Conservation (phyloP, 2,329 filamentous ascomycete genomes). For the Biscogniauxia sp. region DNA sequence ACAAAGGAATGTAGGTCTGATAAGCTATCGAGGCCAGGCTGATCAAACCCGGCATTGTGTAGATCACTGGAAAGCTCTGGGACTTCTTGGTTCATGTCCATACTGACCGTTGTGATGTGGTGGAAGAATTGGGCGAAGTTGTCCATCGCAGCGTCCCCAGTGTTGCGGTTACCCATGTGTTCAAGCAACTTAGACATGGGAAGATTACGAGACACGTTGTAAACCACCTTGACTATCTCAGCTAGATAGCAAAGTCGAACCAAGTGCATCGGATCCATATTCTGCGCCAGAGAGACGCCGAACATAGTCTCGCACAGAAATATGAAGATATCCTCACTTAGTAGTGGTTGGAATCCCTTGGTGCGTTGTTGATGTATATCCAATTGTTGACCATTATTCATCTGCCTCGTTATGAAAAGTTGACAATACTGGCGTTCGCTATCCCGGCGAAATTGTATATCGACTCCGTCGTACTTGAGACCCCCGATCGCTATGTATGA, state of each 20-base stretch:
- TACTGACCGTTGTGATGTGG: constrained; percentile 43
- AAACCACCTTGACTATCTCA: constrained; percentile 81
- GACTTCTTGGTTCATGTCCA: constrained; percentile 40
- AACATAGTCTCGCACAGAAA: constrained; percentile 80
- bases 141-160: constrained; percentile 46
- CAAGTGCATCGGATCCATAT: constrained; percentile 74
- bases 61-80: constrained; percentile 33
- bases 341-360: constrained; percentile 54
- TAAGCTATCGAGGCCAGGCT: constrained; percentile 52
- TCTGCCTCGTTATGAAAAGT: constrained; percentile 65
- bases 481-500: constrained; percentile 80
- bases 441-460: constrained; percentile 64
- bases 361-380: constrained; percentile 40
- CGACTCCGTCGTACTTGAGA: constrained; percentile 60
- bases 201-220: constrained; percentile 56
- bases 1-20: constrained; percentile 59
- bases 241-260: constrained; percentile 85
- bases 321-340: constrained; percentile 70
- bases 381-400: constrained; percentile 39
- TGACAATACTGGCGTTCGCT: constrained; percentile 72
- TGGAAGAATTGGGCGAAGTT: constrained; percentile 58
- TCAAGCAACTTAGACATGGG: constrained; percentile 48
- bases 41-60: constrained; percentile 50
- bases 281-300: constrained; percentile 64
- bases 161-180: constrained; percentile 41